Evolutionary conservation across 306 rosid species (phyloP), one percentile per base, ranked within the genome.

Genomic region (Clitoria ternatea): DNA sequence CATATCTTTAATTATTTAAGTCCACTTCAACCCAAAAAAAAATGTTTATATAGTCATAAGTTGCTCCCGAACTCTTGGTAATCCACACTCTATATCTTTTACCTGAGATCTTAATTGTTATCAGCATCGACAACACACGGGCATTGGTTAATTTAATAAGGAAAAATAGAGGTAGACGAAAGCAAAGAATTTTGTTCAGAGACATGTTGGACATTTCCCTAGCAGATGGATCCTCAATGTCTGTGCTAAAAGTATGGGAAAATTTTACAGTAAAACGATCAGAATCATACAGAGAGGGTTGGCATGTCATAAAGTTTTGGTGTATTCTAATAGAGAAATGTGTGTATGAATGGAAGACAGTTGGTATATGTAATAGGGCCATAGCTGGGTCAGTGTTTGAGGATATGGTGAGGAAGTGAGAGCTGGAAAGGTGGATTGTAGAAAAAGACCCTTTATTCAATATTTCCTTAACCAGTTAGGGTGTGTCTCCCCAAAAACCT

Each of bases 141-240:
- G 53, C 20, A 24, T 35, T 17, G 15, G 10, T 67, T 35, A 5
- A 29, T 26, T 6, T 29, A 29, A 49, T 22, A 53, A 23, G 59
- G 26, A 33, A n/a, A 67, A 37, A 69, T 22, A 37, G 49, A 71
- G 44, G 59, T 10, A 22, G 40, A 12, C 1, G 30, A 61, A 64
- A 54, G 32, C 2, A 39, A 13, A 50, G 71, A 69, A 42, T 39
- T 61, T 19, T 69, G 55, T 40, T 53, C 27, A 70, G 75, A 61
- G 66, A 15, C 60, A 77, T 86, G 89, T 79, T 77, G 81, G 78
- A 76, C 43, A 69, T 78, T 78, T 77, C 33, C 69, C 72, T 75
- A 71, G 67, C 88, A 86, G 36, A 84, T 74, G 75, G 24, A 64
- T 69, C 72, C 69, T 14, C 20, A 18, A 19, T 66, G 76, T 56